Percentiles rank a stretch among this genome's conserved stretches.
Conservation (phyloP, 495 filamentous ascomycete species). For the Talaromyces borbonicus region DNA sequence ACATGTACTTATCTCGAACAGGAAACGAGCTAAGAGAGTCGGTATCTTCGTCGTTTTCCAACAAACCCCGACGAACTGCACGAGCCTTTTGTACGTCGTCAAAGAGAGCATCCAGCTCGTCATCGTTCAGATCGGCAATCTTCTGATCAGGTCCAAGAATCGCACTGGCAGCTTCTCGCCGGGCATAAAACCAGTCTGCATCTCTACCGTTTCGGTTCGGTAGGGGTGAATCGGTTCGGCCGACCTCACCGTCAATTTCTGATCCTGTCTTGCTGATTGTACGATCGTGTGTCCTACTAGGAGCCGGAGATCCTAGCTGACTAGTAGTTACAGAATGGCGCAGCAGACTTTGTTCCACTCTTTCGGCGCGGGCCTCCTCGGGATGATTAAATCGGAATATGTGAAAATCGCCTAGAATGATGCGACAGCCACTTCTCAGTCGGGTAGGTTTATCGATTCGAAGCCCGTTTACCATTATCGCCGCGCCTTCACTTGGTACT, state of each 20-base stretch:
- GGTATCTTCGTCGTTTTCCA: slow-evolving; percentile 73
- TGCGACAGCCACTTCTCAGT: slow-evolving; percentile 82
- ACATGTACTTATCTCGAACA: slow-evolving; percentile 90
- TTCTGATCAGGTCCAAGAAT: slow-evolving; percentile 89
- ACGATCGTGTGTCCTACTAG: slow-evolving; percentile 65
- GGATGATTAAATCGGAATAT: slow-evolving; percentile 99
- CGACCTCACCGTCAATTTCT: slow-evolving; percentile 58
- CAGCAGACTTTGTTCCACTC: slow-evolving; percentile 79
- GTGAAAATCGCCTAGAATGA: slow-evolving; percentile 97
- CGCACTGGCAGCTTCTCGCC: slow-evolving; percentile 82
- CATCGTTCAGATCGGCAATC: slow-evolving; percentile 78
- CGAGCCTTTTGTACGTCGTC: slow-evolving; percentile 87
- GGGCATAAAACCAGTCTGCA: slow-evolving; percentile 92
- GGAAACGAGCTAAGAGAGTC: slow-evolving; percentile 86
- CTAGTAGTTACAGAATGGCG: slow-evolving; percentile 80
- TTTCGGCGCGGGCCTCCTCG: slow-evolving; percentile 85
- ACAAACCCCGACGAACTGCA: slow-evolving; percentile 63
- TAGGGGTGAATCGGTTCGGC: slow-evolving; percentile 70
- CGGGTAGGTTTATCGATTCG: slow-evolving; percentile 73
- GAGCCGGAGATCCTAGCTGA: slow-evolving; percentile 64
- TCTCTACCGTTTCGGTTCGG: slow-evolving; percentile 60
- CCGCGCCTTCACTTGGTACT: slow-evolving; percentile 77
- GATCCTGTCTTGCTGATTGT: slow-evolving; percentile 62
- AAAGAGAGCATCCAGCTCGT: slow-evolving; percentile 88
- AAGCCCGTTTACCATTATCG: slow-evolving; percentile 95